Evolutionary conservation across 2,329 filamentous ascomycete genomes (phyloP).

Genomic region (Davidsoniella neocaledoniae): DNA sequence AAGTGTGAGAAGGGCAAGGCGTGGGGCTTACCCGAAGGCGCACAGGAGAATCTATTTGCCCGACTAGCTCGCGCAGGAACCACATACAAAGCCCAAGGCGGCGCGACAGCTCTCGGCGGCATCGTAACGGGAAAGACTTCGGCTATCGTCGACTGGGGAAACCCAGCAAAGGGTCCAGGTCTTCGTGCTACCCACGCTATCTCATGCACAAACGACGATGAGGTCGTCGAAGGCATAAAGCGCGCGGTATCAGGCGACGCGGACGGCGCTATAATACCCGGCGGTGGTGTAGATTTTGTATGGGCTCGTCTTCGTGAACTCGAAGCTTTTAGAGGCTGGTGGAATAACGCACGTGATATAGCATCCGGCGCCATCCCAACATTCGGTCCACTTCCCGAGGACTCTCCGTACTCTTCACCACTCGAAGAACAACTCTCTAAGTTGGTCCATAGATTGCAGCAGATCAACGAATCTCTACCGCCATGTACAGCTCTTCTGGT

Average conservation of each 20-base stretch:
- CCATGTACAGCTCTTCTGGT: constrained; percentile 49
- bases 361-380: constrained; percentile 17
- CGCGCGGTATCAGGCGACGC: constrained; percentile 42
- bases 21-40: constrained; percentile 68
- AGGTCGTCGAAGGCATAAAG: constrained; percentile 36
- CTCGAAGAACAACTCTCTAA: constrained; percentile 30
- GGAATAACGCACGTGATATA: constrained; percentile 38
- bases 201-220: constrained; percentile 41
- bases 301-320: constrained; percentile 50
- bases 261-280: constrained; percentile 38
- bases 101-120: constrained; percentile 38
- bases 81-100: constrained; percentile 44
- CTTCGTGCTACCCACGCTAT: constrained; percentile 39
- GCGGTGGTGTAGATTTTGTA: constrained; percentile 47
- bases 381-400: constrained; percentile 13
- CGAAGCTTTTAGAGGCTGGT: constrained; percentile 49
- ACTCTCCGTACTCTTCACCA: constrained; percentile 14
- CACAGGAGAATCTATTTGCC: constrained; percentile 78
- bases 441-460: constrained; percentile 32
- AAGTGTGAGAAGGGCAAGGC: constrained; percentile 85
- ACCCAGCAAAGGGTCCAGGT: constrained; percentile 44
- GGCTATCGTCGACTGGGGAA: constrained; percentile 80
- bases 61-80: constrained; percentile 51
- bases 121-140: constrained; percentile 42
- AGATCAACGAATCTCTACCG: constrained; percentile 41